Evolutionary conservation across 306 rosid genomes (phyloP).

Genomic region (Casuarina glauca): DNA sequence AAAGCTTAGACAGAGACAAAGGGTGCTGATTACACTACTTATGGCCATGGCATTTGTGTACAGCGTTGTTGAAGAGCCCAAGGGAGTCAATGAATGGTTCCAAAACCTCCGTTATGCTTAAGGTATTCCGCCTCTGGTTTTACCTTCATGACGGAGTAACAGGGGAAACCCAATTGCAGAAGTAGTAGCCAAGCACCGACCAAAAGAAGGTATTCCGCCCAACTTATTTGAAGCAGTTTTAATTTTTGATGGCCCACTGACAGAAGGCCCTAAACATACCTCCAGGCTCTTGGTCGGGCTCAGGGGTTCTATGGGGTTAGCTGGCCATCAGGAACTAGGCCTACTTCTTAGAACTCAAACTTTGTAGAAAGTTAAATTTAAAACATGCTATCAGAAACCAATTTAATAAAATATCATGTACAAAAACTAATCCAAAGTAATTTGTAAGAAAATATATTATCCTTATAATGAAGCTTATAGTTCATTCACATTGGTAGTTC

Average conservation of each 20-base stretch:
- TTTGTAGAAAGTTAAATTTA: too few species aligned
- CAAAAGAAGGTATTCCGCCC: background rate
- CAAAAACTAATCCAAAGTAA: too few species aligned
- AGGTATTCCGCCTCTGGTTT: slow-evolving; percentile 1
- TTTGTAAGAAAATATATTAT: too few species aligned
- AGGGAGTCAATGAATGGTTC: slow-evolving; percentile 2
- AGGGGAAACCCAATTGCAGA: slow-evolving; percentile 3
- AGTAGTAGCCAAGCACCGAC: background rate
- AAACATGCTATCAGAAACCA: too few species aligned
- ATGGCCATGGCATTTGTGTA: background rate
- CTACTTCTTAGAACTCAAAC: background rate
- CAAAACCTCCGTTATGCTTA: slow-evolving; percentile 4
- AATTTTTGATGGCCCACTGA: slow-evolving; percentile 8
- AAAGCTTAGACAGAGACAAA: background rate
- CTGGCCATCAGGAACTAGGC: background rate
- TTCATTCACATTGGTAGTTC: too few species aligned
- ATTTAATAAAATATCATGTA: too few species aligned
- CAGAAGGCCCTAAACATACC: slow-evolving; percentile 3
- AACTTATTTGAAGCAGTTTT: slow-evolving; percentile 7
- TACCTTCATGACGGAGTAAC: slow-evolving; percentile 17
- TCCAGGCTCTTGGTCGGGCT: slow-evolving; percentile 19
- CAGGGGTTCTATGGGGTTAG: slow-evolving; percentile 23
- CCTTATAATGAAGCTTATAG: too few species aligned
- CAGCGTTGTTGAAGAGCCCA: background rate
- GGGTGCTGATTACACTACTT: background rate